A percentile compares a stretch with the other conserved stretches of the same genome.
Conservation (phyloP, 1,284 basidiomycete genomes). For the Cerioporus squamosus region DNA sequence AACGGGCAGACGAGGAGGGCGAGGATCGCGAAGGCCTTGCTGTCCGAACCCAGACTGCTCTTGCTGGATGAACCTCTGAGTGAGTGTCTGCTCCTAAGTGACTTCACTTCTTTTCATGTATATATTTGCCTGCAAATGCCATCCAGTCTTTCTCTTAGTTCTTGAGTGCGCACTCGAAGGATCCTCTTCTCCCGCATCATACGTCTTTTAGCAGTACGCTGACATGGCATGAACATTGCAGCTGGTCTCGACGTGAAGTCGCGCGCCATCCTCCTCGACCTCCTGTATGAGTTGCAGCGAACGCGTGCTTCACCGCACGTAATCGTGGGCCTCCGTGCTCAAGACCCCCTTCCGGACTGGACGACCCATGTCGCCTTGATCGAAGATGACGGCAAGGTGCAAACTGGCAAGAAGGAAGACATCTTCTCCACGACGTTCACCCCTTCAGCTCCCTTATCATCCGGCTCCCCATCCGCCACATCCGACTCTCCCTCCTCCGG, state of each 20-base stretch:
- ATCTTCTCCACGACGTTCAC: constrained; percentile 16
- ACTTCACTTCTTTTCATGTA: background rate
- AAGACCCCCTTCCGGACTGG: constrained; percentile 85
- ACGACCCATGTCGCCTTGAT: constrained; percentile 78
- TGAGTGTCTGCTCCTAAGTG: constrained; percentile 41
- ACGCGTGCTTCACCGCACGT: constrained; percentile 54
- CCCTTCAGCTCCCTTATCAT: constrained; percentile 1
- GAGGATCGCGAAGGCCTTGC: constrained; percentile 79
- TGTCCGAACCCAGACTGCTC: constrained; percentile 72
- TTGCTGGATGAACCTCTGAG: constrained; percentile 88
- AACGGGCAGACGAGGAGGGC: constrained; percentile 94
- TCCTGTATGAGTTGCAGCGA: constrained; percentile 57
- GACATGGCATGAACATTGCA: constrained; percentile 31
- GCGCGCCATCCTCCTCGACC: constrained; percentile 57
- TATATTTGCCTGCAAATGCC: constrained; percentile 12
- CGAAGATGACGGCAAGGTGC: constrained; percentile 35
- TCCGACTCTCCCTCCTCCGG: background rate
- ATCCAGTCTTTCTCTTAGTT: no score
- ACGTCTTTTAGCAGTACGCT: no score
- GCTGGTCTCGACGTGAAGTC: constrained; percentile 75
- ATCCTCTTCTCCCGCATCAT: no score
- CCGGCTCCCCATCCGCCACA: background rate
- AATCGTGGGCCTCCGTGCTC: constrained; percentile 80
- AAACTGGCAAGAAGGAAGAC: constrained; percentile 34
- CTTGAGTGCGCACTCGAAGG: no score